Percentiles rank a stretch among this genome's conserved stretches.
These are phyloP conservation scores for Noccaea caerulescens DNA, from an alignment of 345 rosid species.

Conservation along the genomic window DNA sequence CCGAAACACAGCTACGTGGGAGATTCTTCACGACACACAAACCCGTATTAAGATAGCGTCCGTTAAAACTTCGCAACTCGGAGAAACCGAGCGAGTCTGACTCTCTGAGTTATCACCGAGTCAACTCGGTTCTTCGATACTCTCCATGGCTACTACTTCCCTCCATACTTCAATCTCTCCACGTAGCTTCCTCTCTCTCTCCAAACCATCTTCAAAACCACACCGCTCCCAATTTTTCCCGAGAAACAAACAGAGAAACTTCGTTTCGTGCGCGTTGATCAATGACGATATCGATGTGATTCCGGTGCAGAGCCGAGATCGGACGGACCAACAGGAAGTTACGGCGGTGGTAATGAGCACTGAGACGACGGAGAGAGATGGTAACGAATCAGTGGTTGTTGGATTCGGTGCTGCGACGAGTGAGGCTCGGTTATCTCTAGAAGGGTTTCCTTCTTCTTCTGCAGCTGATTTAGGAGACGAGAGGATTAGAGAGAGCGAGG, in stretches of 20 bases:
- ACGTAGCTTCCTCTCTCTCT: constrained; percentile 54
- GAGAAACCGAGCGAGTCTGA: constrained; percentile 45
- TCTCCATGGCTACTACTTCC: constrained; percentile 72
- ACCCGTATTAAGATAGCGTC: constrained; percentile 25
- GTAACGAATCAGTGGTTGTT: constrained; percentile 56
- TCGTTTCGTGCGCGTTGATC: constrained; percentile 51
- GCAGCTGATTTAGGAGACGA: constrained; percentile 43
- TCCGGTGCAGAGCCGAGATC: constrained; percentile 66
- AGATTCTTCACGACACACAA: constrained; percentile 13
- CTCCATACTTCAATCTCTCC: constrained; percentile 60
- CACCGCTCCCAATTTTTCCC: constrained; percentile 44
- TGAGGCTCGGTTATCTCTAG: constrained; percentile 71
- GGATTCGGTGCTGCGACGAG: constrained; percentile 60
- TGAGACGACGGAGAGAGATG: constrained; percentile 57
- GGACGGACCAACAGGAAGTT: constrained; percentile 62
- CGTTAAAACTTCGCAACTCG: constrained; percentile 32
- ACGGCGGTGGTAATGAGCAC: constrained; percentile 39
- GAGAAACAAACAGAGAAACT: constrained; percentile 50
- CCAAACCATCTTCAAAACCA: constrained; percentile 50
- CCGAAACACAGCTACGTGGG: constrained; percentile 17
- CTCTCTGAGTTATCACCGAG: constrained; percentile 35
- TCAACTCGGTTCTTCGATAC: constrained; percentile 49
- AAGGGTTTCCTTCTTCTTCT: constrained; percentile 62
- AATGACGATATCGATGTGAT: constrained; percentile 64
- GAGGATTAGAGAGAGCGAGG: constrained; percentile 45